These are phyloP conservation scores for Parsonsia alboflavescens DNA, from an alignment of 257 asterid species.

Conservation along the genomic window DNA sequence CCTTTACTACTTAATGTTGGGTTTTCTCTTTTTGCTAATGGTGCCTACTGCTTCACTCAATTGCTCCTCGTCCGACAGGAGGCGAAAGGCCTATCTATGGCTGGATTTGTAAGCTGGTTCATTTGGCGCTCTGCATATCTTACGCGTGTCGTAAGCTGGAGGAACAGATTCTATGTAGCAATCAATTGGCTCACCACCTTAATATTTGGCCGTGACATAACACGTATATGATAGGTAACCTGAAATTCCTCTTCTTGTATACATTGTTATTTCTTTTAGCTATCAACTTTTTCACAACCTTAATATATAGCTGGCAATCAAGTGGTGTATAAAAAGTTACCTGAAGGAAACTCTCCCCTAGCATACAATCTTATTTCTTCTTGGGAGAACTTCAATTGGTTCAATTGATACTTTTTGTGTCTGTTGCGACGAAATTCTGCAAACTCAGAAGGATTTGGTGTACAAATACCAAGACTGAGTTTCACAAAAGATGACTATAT, in stretches of 20 bases:
- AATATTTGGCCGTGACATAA: constrained; percentile 83
- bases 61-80: constrained; percentile 43
- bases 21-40: constrained; percentile 3
- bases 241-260: neutral
- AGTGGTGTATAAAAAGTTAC: no score
- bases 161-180: constrained; percentile 84
- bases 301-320: no score
- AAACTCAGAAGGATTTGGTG: no score
- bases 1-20: neutral
- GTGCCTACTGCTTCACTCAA: neutral
- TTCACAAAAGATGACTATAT: neutral
- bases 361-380: neutral
- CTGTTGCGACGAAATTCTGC: no score
- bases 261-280: neutral
- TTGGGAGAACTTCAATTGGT: neutral
- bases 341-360: no score
- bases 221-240: constrained; percentile 44
- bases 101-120: constrained; percentile 86
- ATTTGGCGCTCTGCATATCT: constrained; percentile 96
- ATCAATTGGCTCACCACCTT: constrained; percentile 84
- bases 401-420: neutral
- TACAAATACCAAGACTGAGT: neutral
- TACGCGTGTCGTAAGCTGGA: constrained; percentile 90
- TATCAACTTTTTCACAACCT: neutral
- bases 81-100: constrained; percentile 65